Base-by-base conservation (phyloP, 768 basidiomycete genomes). In the Heimioporus sp. region DNA sequence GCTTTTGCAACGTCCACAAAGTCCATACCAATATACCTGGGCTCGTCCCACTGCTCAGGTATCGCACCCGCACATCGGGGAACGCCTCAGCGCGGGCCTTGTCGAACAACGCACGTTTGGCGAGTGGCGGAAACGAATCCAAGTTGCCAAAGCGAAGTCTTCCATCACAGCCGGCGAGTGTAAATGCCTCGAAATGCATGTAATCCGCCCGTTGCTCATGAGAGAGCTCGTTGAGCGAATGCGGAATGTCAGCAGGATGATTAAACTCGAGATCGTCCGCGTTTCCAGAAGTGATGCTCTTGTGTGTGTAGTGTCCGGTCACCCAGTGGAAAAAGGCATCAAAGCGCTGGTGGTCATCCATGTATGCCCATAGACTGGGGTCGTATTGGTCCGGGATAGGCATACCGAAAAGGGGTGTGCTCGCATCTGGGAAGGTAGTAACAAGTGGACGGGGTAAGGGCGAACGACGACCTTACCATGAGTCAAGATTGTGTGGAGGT, bases 401-500 rank as follows among this genome's bases (percentile, higher is more conserved):
- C n/a, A 61, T 49, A 2, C 62, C 62, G 19, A 55, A 58, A 12
- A 36, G n/a, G 7, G 5, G 0, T 8, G 49, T 10, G 12, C 6
- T 49, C 8, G 49, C n/a, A 40, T 63, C 62, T 63, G 34, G 32
- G 15, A 5, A 28, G 12, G 19, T 17, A 2, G 1, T 31, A 3
- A 11, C 1, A 17, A 28, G 9, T 4, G 10, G 31, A 9, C n/a
- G 13, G 31, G 13, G n/a, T 16, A 47, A 20, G 16, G 21, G 12
- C 20, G 13, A 49, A 42, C 4, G 8, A 2, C 13, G 3, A 3
- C 17, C 62, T 43, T 19, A 63, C 61, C 62, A 2, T 63, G 61
- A 34, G 13, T 36, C 16, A 61, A n/a, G 7, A 55, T n/a, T 0
- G 61, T 63, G 15, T 64, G 61, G 2, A 63, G 59, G 45, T 63